Percentiles rank a stretch among this genome's conserved stretches.
Conservation (phyloP, 1,284 basidiomycete genomes). For the Trichosporon faecale region DNA sequence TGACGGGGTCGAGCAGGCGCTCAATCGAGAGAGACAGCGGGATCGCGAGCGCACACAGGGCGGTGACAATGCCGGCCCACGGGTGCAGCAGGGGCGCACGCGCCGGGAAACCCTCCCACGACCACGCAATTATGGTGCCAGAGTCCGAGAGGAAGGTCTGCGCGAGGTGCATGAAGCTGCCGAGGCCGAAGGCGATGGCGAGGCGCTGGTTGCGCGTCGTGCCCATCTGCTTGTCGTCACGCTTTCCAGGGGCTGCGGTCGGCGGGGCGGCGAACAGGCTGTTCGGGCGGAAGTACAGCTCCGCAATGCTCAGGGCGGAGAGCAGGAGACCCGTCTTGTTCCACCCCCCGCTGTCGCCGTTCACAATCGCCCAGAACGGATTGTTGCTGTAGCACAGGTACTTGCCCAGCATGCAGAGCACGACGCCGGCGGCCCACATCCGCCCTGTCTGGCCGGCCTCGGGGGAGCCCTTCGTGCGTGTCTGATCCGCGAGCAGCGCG, state of each 20-base stretch:
- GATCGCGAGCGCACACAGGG: conserved; percentile 59
- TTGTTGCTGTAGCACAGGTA: conserved; percentile 76
- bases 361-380: conserved; percentile 80
- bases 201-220: conserved; percentile 23
- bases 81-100: conserved; percentile 72
- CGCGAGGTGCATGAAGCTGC: conserved; percentile 69
- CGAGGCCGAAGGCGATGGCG: conserved; percentile 59
- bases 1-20: not conserved
- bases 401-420: conserved; percentile 69
- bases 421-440: conserved; percentile 66
- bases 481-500: conserved; percentile 61
- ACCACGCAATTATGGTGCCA: conserved; percentile 82
- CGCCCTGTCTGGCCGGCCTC: conserved; percentile 49
- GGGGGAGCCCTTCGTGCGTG: conserved; percentile 56
- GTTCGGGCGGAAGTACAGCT: conserved; percentile 42
- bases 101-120: conserved; percentile 83
- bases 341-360: conserved; percentile 65
- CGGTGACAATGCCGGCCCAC: conserved; percentile 66
- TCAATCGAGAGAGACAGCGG: conserved; percentile 46
- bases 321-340: conserved; percentile 64
- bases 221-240: conserved; percentile 17
- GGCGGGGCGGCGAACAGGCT: conserved; percentile 40
- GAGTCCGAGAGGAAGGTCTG: conserved; percentile 76
- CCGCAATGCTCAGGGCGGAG: conserved; percentile 42
- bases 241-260: conserved; percentile 9